Base-by-base conservation (phyloP, 345 rosid species). In the Bruguiera parviflora region DNA sequence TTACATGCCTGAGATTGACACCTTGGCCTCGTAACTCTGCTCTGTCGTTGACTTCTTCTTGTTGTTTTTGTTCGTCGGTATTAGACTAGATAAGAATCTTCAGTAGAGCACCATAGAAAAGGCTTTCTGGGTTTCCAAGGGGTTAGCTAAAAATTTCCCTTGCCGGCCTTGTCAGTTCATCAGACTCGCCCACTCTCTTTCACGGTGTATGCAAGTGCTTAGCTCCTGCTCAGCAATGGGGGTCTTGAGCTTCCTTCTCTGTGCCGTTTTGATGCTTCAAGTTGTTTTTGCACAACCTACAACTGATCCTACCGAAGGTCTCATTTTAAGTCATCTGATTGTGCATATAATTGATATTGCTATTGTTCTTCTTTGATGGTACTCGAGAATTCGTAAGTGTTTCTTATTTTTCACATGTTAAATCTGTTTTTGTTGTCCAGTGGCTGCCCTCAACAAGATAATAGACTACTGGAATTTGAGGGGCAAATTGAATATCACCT, bases 251-350 rank as follows among this genome's bases (percentile, higher is more conserved):
- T 61, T 76, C 61, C 65, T 46, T 70, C 37, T 80, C 19, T 21
- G 66, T n/a, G 39, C 62, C 57, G 58, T 72, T 73, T 76, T 70
- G 58, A 53, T 74, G 71, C 31, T 82, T 67, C 83, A 57, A n/a
- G 71, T 79, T 61, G 87, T 64, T 72, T 74, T 72, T 74, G 83
- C 81, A 58, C 88, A 82, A 69, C 67, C 68, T 25, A 20, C 62
- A 31, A 82, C 85, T 47, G 87, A 84, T 63, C 65, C 82, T 27
- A 70, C 64, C 47, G 87, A 86, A 79, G 88, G 90, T 83, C 35
- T 61, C 24, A 28, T 55, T 39, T 3, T 33, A 3, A 22, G 0
- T 22, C 20, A n/a, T 56, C 32, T 56, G 2, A 29, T 6, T 21
- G 24, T 61, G 6, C 25, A 20, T 52, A 22, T 35, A 24, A 32